These are phyloP conservation scores for Alternaria brassicae DNA, from an alignment of 2,329 filamentous ascomycete species.

Conservation along the genomic window DNA sequence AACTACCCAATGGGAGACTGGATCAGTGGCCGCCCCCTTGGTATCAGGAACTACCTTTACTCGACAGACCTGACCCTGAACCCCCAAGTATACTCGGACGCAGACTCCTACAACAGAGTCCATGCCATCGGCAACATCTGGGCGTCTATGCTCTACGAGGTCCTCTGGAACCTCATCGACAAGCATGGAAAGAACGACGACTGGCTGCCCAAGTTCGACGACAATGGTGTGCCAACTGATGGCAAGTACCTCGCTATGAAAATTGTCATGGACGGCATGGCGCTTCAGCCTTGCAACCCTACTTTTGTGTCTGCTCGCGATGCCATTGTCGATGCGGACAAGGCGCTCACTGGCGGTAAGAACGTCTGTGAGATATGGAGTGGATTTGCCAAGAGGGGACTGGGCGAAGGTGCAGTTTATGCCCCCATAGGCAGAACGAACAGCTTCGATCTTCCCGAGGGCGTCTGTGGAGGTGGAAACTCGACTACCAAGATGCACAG, in stretches of 20 bases:
- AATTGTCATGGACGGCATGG: conserved; percentile 61
- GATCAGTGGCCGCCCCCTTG: conserved; percentile 54
- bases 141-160: conserved; percentile 63
- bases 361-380: conserved; percentile 63
- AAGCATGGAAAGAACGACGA: conserved; percentile 61
- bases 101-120: conserved; percentile 51
- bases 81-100: conserved; percentile 58
- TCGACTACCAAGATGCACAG: background rate
- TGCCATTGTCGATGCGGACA: conserved; percentile 64
- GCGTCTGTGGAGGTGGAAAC: conserved; percentile 15
- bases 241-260: conserved; percentile 62
- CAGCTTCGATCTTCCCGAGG: conserved; percentile 34
- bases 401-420: conserved; percentile 51
- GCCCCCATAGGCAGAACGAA: conserved; percentile 25
- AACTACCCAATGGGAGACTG: conserved; percentile 61
- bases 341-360: conserved; percentile 58
- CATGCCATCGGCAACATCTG: conserved; percentile 62
- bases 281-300: conserved; percentile 64
- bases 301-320: conserved; percentile 62
- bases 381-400: conserved; percentile 64
- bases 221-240: conserved; percentile 59
- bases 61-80: conserved; percentile 60
- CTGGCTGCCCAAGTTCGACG: conserved; percentile 52
- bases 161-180: conserved; percentile 66
- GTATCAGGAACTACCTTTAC: conserved; percentile 61